Evolutionary conservation across 2,329 filamentous ascomycete species (phyloP), one percentile per base, ranked within the genome.

Genomic region (Fusarium sarcochroum): DNA sequence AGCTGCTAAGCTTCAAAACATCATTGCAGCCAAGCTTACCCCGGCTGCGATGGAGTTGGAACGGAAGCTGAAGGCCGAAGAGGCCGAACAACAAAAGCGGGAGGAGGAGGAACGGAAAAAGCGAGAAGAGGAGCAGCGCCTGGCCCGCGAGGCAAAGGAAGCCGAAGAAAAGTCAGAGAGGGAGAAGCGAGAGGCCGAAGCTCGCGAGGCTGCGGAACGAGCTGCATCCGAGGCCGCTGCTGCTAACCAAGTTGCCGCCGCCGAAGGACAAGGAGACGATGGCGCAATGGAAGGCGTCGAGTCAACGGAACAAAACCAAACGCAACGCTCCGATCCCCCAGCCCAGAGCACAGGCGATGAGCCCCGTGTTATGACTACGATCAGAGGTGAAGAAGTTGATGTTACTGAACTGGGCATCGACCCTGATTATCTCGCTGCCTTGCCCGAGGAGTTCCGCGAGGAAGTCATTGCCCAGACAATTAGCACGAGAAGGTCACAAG

Each of bases 341-440:
- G 69, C 76, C 21, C 74, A 73, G 34, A 45, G 32, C 17, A 38
- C 59, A 7, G 37, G 58, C 10, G 68, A 77, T 20, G 75, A 76
- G 25, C 76, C 78, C 4, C 91, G 94, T 47, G 87, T 97, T 30
- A 91, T 90, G 73, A 97, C 93, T 17, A 94, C 88, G 3, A 94
- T 99, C 54, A 86, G 94, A 63, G 95, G 94, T 25, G 91, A 92
- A 67, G 90, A 96, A 73, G 88, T 97, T 53, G 96, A 99, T 77
- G 96, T 99, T 48, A 99, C 96, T 0, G 93, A 93, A 63, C 86
- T 99, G 65, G 94, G 95, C 48, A 98, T 99, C 72, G 96, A 99
- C 76, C 88, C 92, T 17, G 94, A 97, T 58, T 99, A 98, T 79
- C 88, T 99, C 8, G 93, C 96, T 61, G 97, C 95, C n/a, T 83